phyloP scores from a whole-genome alignment of 208 protist genomes.

The Trypanosomatidae sp. region DNA sequence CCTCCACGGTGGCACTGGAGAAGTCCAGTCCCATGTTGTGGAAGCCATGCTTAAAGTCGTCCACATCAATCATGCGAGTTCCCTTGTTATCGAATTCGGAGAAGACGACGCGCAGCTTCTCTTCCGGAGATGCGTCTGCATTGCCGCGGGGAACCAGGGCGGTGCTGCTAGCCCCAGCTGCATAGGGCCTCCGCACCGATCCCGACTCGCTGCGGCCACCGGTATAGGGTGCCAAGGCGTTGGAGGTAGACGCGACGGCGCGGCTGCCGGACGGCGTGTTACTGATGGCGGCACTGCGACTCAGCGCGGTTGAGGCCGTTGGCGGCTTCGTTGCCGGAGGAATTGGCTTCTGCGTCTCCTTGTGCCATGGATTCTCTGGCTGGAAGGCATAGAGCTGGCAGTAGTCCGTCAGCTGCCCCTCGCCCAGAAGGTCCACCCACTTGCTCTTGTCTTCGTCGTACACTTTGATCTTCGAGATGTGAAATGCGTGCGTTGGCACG shows the following conservation, averaged over 20 bases:
- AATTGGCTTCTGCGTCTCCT: constrained; percentile 89
- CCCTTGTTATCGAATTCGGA: constrained; percentile 85
- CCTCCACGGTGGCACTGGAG: constrained; percentile 82
- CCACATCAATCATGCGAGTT: constrained; percentile 72
- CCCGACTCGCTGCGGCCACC: constrained; percentile 46
- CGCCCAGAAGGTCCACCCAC: constrained; percentile 85
- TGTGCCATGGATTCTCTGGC: constrained; percentile 90
- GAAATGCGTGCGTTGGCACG: constrained; percentile 81
- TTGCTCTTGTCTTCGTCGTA: constrained; percentile 89
- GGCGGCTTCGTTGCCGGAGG: constrained; percentile 80
- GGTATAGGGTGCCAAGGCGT: constrained; percentile 67
- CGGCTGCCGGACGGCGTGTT: constrained; percentile 16
- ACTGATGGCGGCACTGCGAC: constrained; percentile 14
- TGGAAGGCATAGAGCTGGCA: constrained; percentile 93
- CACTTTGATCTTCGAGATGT: constrained; percentile 83
- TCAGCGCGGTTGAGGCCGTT: constrained; percentile 19
- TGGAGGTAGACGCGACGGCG: constrained; percentile 26
- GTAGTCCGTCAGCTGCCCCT: constrained; percentile 78
- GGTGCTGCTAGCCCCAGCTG: constrained; percentile 21
- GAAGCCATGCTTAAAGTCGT: constrained; percentile 86
- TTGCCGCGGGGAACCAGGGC: constrained; percentile 62
- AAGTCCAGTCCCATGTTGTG: constrained; percentile 83
- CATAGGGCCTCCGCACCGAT: constrained; percentile 39
- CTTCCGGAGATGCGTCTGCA: constrained; percentile 71
- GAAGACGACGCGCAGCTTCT: constrained; percentile 90